Evolutionary conservation across 179 eudicot species (phyloP).

Genomic region (Beta corolliflora): DNA sequence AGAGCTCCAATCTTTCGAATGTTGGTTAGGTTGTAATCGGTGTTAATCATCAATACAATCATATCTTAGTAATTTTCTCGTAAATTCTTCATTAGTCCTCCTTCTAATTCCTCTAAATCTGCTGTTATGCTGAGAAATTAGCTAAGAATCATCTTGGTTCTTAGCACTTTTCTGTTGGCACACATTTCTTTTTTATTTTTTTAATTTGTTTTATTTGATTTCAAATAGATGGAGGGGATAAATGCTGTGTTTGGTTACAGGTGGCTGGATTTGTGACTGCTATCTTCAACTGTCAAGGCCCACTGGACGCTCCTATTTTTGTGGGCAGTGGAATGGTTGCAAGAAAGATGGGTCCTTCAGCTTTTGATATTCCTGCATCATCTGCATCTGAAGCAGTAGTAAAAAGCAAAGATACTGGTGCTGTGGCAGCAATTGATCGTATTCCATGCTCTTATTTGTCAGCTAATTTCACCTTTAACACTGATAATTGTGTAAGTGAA

Average conservation of each 20-base stretch:
- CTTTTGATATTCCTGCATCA: slow-evolving; percentile 58
- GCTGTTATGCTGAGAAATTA: too few species aligned
- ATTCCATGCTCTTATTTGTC: slow-evolving; percentile 87
- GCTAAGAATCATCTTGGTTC: too few species aligned
- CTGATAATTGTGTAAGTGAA: slow-evolving; percentile 90
- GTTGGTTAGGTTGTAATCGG: too few species aligned
- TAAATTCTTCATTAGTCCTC: too few species aligned
- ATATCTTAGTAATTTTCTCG: too few species aligned
- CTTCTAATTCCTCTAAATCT: too few species aligned
- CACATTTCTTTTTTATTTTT: not conserved
- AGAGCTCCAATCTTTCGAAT: too few species aligned
- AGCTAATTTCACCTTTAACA: slow-evolving; percentile 94
- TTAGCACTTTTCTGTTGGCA: not conserved
- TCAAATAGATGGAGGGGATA: slow-evolving; percentile 17
- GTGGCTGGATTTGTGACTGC: slow-evolving; percentile 94
- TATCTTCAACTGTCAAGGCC: slow-evolving; percentile 97
- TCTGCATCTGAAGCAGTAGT: slow-evolving; percentile 80
- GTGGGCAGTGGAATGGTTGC: slow-evolving; percentile 97
- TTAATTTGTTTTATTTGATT: not conserved
- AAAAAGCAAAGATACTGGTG: slow-evolving; percentile 92
- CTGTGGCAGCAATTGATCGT: slow-evolving; percentile 91
- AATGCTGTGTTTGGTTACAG: slow-evolving; percentile 41
- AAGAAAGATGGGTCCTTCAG: slow-evolving; percentile 63
- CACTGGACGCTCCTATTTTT: slow-evolving; percentile 91
- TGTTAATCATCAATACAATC: too few species aligned